Evolutionary conservation across 345 rosid species (phyloP).

Genomic region (Limnanthes douglasii): DNA sequence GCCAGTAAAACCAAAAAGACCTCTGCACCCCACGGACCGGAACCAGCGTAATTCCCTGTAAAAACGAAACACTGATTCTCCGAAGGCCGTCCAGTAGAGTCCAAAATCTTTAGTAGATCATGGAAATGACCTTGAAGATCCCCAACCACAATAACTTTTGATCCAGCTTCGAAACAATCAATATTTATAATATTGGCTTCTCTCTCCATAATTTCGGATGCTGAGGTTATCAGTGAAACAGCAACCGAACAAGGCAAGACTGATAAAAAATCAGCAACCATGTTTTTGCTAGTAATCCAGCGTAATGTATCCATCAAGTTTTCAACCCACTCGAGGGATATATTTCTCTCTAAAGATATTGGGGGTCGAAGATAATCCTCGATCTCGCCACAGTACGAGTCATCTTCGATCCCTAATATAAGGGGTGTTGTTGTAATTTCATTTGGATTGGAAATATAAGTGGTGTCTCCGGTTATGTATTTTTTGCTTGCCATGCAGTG

Average conservation of each 20-base stretch:
- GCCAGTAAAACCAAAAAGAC: slow-evolving; percentile 29
- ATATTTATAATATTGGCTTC: slow-evolving; percentile 24
- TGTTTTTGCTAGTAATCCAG: slow-evolving; percentile 21
- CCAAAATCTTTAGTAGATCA: slow-evolving; percentile 24
- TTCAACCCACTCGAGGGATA: slow-evolving; percentile 23
- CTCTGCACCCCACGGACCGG: slow-evolving; percentile 28
- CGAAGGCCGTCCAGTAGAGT: slow-evolving; percentile 28
- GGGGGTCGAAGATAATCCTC: slow-evolving; percentile 15
- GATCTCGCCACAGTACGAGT: slow-evolving; percentile 9
- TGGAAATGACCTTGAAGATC: slow-evolving; percentile 29
- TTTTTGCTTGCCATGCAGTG: slow-evolving; percentile 20
- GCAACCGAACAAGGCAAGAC: slow-evolving; percentile 18
- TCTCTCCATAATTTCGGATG: slow-evolving; percentile 17
- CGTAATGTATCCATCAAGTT: slow-evolving; percentile 16
- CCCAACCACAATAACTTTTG: slow-evolving; percentile 24
- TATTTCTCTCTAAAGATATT: slow-evolving; percentile 23
- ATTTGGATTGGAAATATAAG: too few relatives aligned
- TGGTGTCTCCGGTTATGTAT: slow-evolving; percentile 11
- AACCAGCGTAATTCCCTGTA: slow-evolving; percentile 26
- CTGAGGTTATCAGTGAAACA: slow-evolving; percentile 14
- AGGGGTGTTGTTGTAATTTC: too few relatives aligned
- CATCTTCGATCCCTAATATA: slow-evolving; percentile 18
- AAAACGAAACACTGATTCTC: slow-evolving; percentile 16
- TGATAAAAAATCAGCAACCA: slow-evolving; percentile 12
- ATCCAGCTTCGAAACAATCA: slow-evolving; percentile 7